Evolutionary conservation across 345 rosid genomes (phyloP), one percentile per base, ranked within the genome.

Genomic region (Brassica carinata): DNA sequence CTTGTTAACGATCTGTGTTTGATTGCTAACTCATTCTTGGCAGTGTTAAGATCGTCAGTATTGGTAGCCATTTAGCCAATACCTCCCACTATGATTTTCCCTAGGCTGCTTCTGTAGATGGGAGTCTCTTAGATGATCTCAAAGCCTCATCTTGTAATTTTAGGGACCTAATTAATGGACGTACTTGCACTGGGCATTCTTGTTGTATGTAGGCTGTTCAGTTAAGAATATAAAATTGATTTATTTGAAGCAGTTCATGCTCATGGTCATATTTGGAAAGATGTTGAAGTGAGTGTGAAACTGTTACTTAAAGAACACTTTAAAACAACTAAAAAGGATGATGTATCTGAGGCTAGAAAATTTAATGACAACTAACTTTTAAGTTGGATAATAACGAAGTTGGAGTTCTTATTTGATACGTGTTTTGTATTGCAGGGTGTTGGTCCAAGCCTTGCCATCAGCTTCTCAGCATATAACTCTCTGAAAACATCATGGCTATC

Each of bases 361-460:
- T 53, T 19, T 51, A 3, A 33, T 19, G 51, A 48, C n/a, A 64
- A 30, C 48, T 75, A 65, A 31, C 23, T 51, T 68, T 27, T n/a
- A 30, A 48, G 64, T 31, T 5, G 3, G 13, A 51, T 31, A 43
- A 7, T 64, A 59, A 27, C 7, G 53, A 75, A 53, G 13, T 11
- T 64, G 65, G 14, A 17, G 66, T 66, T 66, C 58, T n/a, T 51
- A 13, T 58, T 5, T 58, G 13, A 29, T 27, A 14, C 18, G 4
- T 45, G n/a, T 62, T 75, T 53, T 64, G 30, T 38, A 72, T 64
- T 86, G 80, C 87, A 93, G 97, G 94, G 97, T 79, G 98, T 96
- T 26, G 97, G 99, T 53, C 99, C 99, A 8, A 96, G 85, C 78
- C 83, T 96, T 67, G 99, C 99, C 78, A 90, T 96, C 83, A 88